phyloP scores from a whole-genome alignment of 2,329 filamentous ascomycete genomes.

The Graphiopsis chlorocephala region DNA sequence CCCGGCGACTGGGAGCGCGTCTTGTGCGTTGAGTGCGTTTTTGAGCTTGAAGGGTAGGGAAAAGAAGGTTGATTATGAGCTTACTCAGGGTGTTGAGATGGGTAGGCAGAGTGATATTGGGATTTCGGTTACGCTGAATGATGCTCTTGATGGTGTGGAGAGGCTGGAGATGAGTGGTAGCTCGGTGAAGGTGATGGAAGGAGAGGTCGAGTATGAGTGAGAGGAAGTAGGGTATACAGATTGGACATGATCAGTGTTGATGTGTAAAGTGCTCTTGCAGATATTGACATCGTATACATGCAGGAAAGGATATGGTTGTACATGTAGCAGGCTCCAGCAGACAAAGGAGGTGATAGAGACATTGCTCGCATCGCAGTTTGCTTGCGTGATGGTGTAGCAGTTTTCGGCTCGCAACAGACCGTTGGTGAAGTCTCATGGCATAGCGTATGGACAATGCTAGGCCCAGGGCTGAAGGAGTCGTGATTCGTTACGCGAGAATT shows the following conservation, averaged over 20 bases:
- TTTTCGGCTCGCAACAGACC: background rate
- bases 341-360: background rate
- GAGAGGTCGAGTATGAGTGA: constrained; percentile 19
- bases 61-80: constrained; percentile 38
- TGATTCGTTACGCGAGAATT: background rate
- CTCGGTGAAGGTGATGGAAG: constrained; percentile 45
- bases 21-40: constrained; percentile 46
- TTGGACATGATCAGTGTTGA: background rate
- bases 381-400: background rate
- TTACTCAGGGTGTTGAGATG: constrained; percentile 53
- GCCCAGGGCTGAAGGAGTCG: background rate
- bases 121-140: constrained; percentile 44
- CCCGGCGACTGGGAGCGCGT: constrained; percentile 52
- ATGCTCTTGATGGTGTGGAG: constrained; percentile 36
- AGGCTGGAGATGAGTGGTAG: constrained; percentile 43
- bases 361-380: background rate
- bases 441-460: background rate
- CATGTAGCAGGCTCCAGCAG: background rate
- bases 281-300: background rate
- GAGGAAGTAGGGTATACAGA: background rate
- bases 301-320: background rate
- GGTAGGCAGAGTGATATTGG: constrained; percentile 50
- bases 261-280: background rate
- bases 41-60: constrained; percentile 40
- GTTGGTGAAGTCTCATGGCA: background rate